These are phyloP conservation scores for Alternaria conjuncta DNA, from an alignment of 2,329 filamentous ascomycete species.

Conservation along the genomic window DNA sequence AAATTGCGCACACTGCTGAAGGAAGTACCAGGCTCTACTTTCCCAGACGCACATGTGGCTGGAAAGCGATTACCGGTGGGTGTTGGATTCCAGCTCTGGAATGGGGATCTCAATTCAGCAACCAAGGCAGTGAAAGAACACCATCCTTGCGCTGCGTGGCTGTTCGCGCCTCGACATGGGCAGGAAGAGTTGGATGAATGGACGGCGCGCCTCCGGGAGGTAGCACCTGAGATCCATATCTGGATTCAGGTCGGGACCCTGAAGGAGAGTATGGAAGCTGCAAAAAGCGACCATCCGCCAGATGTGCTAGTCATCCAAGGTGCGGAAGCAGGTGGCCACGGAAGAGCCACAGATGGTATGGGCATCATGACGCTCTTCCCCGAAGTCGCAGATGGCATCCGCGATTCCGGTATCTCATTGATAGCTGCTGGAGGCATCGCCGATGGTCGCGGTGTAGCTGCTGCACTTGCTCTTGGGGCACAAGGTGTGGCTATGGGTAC, in stretches of 20 bases:
- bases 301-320: slow-evolving; percentile 68
- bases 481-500: slow-evolving; percentile 66
- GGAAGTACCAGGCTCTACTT: background rate
- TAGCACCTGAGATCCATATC: slow-evolving; percentile 52
- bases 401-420: slow-evolving; percentile 35
- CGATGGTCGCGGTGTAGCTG: slow-evolving; percentile 63
- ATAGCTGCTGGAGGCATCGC: slow-evolving; percentile 66
- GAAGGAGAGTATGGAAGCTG: slow-evolving; percentile 58
- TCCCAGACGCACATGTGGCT: slow-evolving; percentile 2
- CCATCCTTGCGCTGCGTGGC: slow-evolving; percentile 66
- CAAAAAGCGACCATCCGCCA: slow-evolving; percentile 51
- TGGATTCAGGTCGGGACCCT: slow-evolving; percentile 68
- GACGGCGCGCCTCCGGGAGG: slow-evolving; percentile 37
- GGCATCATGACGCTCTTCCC: slow-evolving; percentile 64
- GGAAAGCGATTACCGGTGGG: slow-evolving; percentile 55
- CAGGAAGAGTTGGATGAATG: slow-evolving; percentile 42
- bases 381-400: slow-evolving; percentile 56
- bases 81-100: slow-evolving; percentile 66
- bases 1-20: slow-evolving; percentile 4
- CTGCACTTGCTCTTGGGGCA: slow-evolving; percentile 60
- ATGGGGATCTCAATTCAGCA: slow-evolving; percentile 52
- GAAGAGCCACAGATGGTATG: slow-evolving; percentile 52
- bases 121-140: slow-evolving; percentile 61
- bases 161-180: slow-evolving; percentile 63
- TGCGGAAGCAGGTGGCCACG: slow-evolving; percentile 67